Evolutionary conservation across 371 early-diverging fungal species (phyloP).

Genomic region (Mortierella sp.): DNA sequence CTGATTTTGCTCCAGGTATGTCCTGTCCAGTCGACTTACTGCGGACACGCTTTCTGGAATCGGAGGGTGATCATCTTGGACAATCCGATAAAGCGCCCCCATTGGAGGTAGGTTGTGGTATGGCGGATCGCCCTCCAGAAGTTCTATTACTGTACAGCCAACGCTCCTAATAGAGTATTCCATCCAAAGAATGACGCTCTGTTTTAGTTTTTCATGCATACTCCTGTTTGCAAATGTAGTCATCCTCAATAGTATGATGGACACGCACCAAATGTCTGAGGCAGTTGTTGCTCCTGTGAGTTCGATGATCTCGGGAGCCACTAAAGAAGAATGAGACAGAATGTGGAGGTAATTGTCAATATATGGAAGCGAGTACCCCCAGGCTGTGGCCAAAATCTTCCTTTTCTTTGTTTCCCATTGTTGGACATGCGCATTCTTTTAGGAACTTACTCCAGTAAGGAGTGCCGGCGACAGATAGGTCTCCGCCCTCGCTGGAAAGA

Average conservation of each 20-base stretch:
- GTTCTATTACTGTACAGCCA: slow-evolving; percentile 90
- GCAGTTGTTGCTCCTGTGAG: slow-evolving; percentile 78
- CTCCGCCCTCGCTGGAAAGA: slow-evolving; percentile 48
- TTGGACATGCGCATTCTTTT: no score
- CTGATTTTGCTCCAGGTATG: no score
- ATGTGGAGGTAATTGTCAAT: not conserved
- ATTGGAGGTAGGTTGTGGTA: slow-evolving; percentile 83
- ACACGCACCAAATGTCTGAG: slow-evolving; percentile 80
- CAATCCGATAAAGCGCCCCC: slow-evolving; percentile 92
- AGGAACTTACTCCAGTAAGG: slow-evolving; percentile 76
- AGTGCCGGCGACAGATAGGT: slow-evolving; percentile 67
- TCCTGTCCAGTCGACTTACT: slow-evolving; percentile 36
- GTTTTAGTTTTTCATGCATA: no score
- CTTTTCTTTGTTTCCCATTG: no score
- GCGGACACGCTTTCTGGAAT: slow-evolving; percentile 85
- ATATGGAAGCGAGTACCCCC: no score
- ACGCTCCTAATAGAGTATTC: slow-evolving; percentile 68
- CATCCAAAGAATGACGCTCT: no score
- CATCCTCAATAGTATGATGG: not conserved
- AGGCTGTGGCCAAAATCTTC: not conserved
- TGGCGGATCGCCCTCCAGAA: slow-evolving; percentile 90
- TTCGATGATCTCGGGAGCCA: slow-evolving; percentile 91
- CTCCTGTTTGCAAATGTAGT: not conserved
- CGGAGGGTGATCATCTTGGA: slow-evolving; percentile 89
- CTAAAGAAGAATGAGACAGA: slow-evolving; percentile 42